These are phyloP conservation scores for Lentinus brumalis DNA, from an alignment of 768 basidiomycete genomes.

Conservation along the genomic window DNA sequence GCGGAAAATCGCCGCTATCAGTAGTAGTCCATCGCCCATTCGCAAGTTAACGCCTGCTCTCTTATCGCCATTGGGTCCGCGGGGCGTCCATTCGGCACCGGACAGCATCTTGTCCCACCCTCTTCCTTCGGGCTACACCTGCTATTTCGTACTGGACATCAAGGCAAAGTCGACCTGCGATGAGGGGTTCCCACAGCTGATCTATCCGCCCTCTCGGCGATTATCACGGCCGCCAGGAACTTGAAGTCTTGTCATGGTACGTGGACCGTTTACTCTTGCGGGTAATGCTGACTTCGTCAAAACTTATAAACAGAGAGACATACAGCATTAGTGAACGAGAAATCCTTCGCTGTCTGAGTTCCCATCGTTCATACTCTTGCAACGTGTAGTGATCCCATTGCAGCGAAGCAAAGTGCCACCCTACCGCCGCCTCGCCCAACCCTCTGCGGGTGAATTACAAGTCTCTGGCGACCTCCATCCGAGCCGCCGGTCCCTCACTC, in stretches of 20 bases:
- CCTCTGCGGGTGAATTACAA: not conserved
- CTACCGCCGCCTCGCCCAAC: conserved; percentile 10
- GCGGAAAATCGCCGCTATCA: conserved; percentile 16
- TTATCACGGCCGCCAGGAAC: too few species aligned
- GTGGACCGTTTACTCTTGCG: too few species aligned
- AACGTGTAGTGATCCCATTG: not conserved
- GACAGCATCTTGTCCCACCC: conserved; percentile 1
- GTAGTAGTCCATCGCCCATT: conserved; percentile 2
- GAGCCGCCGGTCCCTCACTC: conserved; percentile 9
- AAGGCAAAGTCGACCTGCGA: conserved; percentile 1
- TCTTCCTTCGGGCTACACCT: conserved; percentile 1
- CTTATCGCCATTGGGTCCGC: conserved; percentile 18
- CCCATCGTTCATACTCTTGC: not conserved
- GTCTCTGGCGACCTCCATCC: conserved; percentile 5
- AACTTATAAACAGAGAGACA: too few species aligned
- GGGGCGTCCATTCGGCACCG: conserved; percentile 19
- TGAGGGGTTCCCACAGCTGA: conserved; percentile 8
- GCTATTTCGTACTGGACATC: conserved; percentile 2
- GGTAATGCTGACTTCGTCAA: too few species aligned
- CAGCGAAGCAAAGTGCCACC: conserved; percentile 1
- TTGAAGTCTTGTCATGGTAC: too few species aligned
- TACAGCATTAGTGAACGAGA: too few species aligned
- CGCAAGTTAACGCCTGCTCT: not conserved
- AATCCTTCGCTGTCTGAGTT: too few species aligned
- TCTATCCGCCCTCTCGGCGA: not conserved